Evolutionary conservation across 495 filamentous ascomycete genomes (phyloP), one percentile per base, ranked within the genome.

Genomic region (Saxophila tyrrhenica): DNA sequence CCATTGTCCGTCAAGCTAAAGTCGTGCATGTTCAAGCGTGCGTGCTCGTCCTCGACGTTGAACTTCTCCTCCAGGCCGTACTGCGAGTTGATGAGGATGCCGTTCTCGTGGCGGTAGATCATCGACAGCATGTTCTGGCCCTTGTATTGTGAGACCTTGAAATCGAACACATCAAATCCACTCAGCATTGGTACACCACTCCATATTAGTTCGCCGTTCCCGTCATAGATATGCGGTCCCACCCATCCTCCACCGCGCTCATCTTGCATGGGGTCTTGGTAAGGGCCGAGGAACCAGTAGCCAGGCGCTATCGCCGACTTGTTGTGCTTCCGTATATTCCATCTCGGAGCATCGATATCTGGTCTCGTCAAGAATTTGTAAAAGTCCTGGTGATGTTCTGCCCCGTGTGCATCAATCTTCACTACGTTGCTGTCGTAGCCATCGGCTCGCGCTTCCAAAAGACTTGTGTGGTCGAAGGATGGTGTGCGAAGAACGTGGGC

Each of bases 1-100:
- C 49, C 49, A 17, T 51, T 9, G 19, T 51, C 38, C 10, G 32
- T 21, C 17, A 51, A 22, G 11, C 39, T 49, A 17, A 56, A 29
- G 23, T 56, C 54, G 23, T 56, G 54, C 38, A 41, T 42, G 21
- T 56, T 56, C 39, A 56, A 24, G 2, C 20, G 21, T 16, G 3
- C 45, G 10, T 15, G 9, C 19, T 48, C 45, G 19, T 44, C 41
- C 9, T 48, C 8, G 13, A 48, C 23, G 24, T 25, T 9, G 5
- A 48, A 21, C 21, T 25, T 25, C 45, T 48, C 20, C 10, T n/a
- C 48, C 10, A 35, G 3, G 5, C 25, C 48, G 19, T 51, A 56
- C n/a, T 41, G 20, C 19, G 39, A 25, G 23, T 56, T 39, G 16
- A 56, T 46, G 3, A 56, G 9, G 11, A 25, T 24, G 20, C 11